A percentile compares a stretch with the other conserved stretches of the same genome.
These are phyloP conservation scores for Podaxis sp. DNA, from an alignment of 768 basidiomycete genomes.

Conservation along the genomic window DNA sequence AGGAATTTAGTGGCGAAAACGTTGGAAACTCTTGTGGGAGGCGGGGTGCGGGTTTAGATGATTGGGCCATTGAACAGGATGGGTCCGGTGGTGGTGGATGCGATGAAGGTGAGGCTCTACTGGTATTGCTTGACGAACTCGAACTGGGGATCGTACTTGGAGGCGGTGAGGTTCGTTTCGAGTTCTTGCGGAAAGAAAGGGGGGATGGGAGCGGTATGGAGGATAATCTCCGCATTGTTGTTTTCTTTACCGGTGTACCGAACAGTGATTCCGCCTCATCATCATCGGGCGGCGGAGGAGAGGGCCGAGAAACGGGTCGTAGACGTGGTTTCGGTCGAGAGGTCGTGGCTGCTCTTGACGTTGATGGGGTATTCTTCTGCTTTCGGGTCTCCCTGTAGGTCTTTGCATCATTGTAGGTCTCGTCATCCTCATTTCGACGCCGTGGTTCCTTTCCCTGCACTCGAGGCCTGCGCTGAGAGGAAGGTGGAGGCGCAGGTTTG, in stretches of 20 bases:
- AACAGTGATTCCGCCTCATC: neutral
- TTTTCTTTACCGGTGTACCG: neutral
- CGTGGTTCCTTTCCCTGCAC: neutral
- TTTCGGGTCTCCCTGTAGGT: neutral
- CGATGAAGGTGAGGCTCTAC: slow-evolving; percentile 3
- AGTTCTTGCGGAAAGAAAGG: neutral
- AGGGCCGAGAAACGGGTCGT: neutral
- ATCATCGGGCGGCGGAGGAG: neutral
- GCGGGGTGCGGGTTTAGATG: neutral
- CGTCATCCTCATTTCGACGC: neutral
- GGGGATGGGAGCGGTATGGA: slow-evolving; percentile 9
- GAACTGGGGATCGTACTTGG: neutral
- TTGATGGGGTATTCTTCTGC: neutral
- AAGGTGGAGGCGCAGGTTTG: neutral
- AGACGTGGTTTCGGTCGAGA: neutral
- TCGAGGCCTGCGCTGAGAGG: neutral
- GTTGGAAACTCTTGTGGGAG: slow-evolving; percentile 13
- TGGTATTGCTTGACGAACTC: neutral
- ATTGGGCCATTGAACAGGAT: neutral
- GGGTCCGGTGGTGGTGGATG: slow-evolving; percentile 6
- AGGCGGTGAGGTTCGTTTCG: neutral
- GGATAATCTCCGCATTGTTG: slow-evolving; percentile 13
- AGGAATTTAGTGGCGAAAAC: slow-evolving; percentile 6
- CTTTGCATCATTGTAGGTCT: neutral
- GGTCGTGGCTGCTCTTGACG: neutral